phyloP scores from a whole-genome alignment of 176 grass and related monocot genomes.

The Calamus simplicifolius region DNA sequence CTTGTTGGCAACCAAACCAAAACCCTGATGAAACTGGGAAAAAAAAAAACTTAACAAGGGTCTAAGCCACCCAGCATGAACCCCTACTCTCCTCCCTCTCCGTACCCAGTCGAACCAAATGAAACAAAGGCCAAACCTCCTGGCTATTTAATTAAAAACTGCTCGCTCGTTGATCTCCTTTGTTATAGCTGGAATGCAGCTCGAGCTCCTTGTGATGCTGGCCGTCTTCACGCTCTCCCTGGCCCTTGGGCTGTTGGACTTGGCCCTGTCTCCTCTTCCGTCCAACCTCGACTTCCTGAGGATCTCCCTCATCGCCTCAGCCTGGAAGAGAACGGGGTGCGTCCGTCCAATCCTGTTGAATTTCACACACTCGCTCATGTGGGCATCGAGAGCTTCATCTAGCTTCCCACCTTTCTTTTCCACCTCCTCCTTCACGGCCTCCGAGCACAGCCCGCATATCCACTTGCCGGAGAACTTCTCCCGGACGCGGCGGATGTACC shows the following conservation, averaged over 20 bases:
- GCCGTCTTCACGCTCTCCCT: not conserved
- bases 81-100: too few relatives aligned
- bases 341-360: slow-evolving; percentile 53
- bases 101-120: too few relatives aligned
- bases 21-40: too few relatives aligned
- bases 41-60: too few relatives aligned
- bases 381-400: slow-evolving; percentile 55
- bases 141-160: too few relatives aligned
- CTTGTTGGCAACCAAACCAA: too few relatives aligned
- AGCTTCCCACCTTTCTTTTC: slow-evolving; percentile 23
- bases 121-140: too few relatives aligned
- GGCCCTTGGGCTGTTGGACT: not conserved
- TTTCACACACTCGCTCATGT: slow-evolving; percentile 46
- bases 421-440: slow-evolving; percentile 70
- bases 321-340: slow-evolving; percentile 65
- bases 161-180: slow-evolving; percentile 1
- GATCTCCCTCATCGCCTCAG: slow-evolving; percentile 66
- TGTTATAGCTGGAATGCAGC: slow-evolving; percentile 9
- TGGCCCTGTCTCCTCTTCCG: slow-evolving; percentile 24
- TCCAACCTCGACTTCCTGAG: slow-evolving; percentile 48
- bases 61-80: too few relatives aligned
- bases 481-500: slow-evolving; percentile 58
- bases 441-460: slow-evolving; percentile 83
- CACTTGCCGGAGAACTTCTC: slow-evolving; percentile 64
- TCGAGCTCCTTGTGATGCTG: slow-evolving; percentile 1